Conservation (phyloP, 495 filamentous ascomycete genomes). For the Lophiotrema nucula region DNA sequence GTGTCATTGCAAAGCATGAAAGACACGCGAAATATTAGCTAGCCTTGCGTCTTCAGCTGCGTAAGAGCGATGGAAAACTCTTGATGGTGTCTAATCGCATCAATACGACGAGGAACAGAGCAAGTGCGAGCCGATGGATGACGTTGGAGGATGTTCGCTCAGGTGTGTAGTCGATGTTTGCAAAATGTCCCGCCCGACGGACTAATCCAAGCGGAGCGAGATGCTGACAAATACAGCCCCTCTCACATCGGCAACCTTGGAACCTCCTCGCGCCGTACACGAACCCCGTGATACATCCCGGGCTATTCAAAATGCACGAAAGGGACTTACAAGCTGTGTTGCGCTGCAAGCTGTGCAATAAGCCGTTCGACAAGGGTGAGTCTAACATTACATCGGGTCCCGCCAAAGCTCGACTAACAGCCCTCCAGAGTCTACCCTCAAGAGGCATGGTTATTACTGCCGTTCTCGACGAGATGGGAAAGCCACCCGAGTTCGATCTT, state of each 20-base stretch:
- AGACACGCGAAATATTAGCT: too few relatives aligned
- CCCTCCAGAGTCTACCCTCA: conserved; percentile 44
- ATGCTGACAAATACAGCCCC: conserved; percentile 41
- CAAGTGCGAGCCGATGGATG: too few relatives aligned
- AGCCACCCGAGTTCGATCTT: conserved; percentile 42
- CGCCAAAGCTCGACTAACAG: conserved; percentile 30
- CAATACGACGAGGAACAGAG: too few relatives aligned
- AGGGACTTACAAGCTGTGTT: conserved; percentile 39
- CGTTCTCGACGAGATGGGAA: conserved; percentile 42
- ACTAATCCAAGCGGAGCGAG: not conserved
- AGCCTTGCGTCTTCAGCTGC: too few relatives aligned
- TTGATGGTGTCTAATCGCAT: too few relatives aligned
- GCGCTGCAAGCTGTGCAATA: conserved; percentile 45
- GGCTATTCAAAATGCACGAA: conserved; percentile 27
- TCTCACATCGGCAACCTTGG: too few relatives aligned
- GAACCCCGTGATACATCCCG: not conserved
- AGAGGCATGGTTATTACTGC: conserved; percentile 53
- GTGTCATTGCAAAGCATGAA: too few relatives aligned
- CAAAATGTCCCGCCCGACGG: conserved; percentile 42
- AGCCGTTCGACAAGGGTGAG: conserved; percentile 48
- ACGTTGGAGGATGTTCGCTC: too few relatives aligned
- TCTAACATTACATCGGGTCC: conserved; percentile 1
- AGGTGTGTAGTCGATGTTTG: too few relatives aligned
- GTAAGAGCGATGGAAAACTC: too few relatives aligned
- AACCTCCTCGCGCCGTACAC: too few relatives aligned